A percentile compares a stretch with the other conserved stretches of the same genome.
Conservation (phyloP, 345 rosid species). For the Mercurialis annua region DNA sequence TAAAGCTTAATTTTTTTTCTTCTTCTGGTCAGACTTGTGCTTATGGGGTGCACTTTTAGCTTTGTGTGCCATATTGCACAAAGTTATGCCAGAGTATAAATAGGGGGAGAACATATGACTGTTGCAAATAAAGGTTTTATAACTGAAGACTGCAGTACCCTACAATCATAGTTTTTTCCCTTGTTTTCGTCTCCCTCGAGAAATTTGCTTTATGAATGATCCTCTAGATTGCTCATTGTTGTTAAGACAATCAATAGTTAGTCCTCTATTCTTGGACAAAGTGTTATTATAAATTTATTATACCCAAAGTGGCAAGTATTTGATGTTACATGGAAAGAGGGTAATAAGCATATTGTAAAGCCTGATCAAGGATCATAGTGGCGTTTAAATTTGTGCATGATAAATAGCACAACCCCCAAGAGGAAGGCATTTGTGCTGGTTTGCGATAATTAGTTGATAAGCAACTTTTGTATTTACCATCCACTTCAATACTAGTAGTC, state of each 20-base stretch:
- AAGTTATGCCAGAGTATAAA: not conserved
- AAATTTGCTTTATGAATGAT: not conserved
- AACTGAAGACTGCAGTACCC: not conserved
- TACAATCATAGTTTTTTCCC: not conserved
- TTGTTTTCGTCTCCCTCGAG: not conserved
- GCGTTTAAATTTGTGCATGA: not conserved
- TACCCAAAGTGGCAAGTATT: not conserved
- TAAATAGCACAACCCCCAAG: not conserved
- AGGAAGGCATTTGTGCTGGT: not conserved
- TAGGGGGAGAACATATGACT: not conserved
- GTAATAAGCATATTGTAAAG: not conserved
- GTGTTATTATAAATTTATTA: not conserved
- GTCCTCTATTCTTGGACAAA: not conserved
- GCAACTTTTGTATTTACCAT: not conserved
- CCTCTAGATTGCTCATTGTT: not conserved
- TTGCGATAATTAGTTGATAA: not conserved
- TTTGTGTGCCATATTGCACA: not conserved
- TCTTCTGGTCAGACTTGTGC: conserved; percentile 1
- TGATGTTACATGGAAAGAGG: conserved; percentile 2
- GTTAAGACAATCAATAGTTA: not conserved
- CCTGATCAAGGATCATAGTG: not conserved
- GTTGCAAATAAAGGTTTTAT: not conserved
- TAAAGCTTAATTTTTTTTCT: not conserved
- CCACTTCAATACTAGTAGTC: not conserved
- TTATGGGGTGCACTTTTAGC: conserved; percentile 1